A percentile compares a stretch with the other conserved stretches of the same genome.
Conservation (phyloP, 2,329 filamentous ascomycete genomes). For the Trichoderma arundinaceum region DNA sequence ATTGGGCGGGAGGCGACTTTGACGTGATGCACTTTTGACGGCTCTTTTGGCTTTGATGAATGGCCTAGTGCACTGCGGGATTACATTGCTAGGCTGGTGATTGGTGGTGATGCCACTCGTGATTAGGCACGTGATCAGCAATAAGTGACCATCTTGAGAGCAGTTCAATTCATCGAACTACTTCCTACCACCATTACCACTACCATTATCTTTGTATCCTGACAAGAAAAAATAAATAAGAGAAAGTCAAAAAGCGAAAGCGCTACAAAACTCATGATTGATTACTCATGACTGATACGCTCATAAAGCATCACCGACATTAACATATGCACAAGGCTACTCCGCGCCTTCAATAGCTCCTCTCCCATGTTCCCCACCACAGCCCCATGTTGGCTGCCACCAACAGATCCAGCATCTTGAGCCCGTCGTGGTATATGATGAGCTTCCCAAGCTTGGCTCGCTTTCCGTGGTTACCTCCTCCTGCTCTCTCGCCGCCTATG, state of each 20-base stretch:
- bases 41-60: constrained; percentile 26
- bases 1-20: constrained; percentile 36
- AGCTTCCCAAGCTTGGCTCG: constrained; percentile 93
- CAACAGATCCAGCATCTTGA: constrained; percentile 94
- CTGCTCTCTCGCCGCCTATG: constrained; percentile 81
- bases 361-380: constrained; percentile 90
- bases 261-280: background rate
- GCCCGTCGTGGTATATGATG: constrained; percentile 83
- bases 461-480: constrained; percentile 83
- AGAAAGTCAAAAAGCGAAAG: background rate
- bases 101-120: constrained; percentile 43
- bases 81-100: constrained; percentile 49
- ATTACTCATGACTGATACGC: background rate
- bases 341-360: constrained; percentile 46
- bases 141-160: background rate
- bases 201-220: background rate
- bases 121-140: constrained; percentile 40
- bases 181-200: too few species aligned
- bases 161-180: too few species aligned
- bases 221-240: background rate
- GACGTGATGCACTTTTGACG: constrained; percentile 36
- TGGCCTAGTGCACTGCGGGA: constrained; percentile 42
- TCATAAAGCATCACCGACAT: constrained; percentile 5
- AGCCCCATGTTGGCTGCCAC: constrained; percentile 90
- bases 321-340: background rate